Conservation (phyloP, 2,329 filamentous ascomycete species). For the Botrytis galanthina region DNA sequence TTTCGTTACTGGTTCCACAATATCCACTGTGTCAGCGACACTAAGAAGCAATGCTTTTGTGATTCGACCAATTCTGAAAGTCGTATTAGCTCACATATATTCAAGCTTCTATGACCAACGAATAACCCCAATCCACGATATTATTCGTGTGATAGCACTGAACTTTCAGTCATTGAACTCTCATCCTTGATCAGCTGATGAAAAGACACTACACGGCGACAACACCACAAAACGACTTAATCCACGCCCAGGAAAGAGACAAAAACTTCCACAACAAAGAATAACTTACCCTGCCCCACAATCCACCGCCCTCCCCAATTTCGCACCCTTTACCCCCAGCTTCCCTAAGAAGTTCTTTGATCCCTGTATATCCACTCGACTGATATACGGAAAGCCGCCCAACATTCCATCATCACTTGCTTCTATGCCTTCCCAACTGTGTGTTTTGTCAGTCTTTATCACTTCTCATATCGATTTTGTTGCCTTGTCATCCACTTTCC, state of each 20-base stretch:
- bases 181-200: not conserved
- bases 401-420: conserved; percentile 72
- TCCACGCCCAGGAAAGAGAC: not conserved
- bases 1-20: conserved; percentile 80
- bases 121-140: not conserved
- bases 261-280: not conserved
- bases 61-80: conserved; percentile 71
- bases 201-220: not conserved
- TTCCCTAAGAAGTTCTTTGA: conserved; percentile 69
- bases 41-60: conserved; percentile 73
- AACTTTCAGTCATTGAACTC: not conserved
- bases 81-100: not conserved
- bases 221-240: not conserved
- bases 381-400: conserved; percentile 68
- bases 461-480: not conserved
- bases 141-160: not conserved
- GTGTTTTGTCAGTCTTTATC: not conserved
- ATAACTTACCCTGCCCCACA: conserved; percentile 42
- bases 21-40: conserved; percentile 70
- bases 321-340: conserved; percentile 47
- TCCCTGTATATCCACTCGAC: conserved; percentile 68
- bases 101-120: not conserved
- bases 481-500: fast-evolving
- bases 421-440: conserved; percentile 47
- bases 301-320: conserved; percentile 40